phyloP scores from a whole-genome alignment of 257 asterid species.

The Solanum verrucosum region DNA sequence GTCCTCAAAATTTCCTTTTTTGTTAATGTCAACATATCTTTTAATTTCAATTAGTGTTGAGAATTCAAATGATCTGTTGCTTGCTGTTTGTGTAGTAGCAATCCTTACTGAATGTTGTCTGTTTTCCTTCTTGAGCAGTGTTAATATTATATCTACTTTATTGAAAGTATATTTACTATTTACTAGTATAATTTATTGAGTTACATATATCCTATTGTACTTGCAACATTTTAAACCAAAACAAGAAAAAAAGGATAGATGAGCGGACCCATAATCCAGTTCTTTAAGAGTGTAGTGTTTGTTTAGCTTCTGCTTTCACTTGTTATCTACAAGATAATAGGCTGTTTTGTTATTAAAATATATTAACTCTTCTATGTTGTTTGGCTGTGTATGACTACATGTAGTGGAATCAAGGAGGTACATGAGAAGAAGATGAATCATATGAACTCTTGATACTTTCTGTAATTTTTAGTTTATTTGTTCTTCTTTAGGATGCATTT shows the following conservation, averaged over 20 bases:
- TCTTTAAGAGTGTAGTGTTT: background rate
- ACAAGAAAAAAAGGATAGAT: background rate
- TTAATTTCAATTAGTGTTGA: background rate
- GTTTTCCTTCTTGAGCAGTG: background rate
- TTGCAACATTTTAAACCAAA: background rate
- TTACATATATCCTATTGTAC: background rate
- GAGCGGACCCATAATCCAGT: background rate
- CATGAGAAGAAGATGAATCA: no score
- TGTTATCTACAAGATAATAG: background rate
- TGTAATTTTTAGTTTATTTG: no score
- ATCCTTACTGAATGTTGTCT: background rate
- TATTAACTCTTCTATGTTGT: background rate
- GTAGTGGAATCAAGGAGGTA: background rate
- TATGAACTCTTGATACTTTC: no score
- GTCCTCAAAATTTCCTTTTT: background rate
- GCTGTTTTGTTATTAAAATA: background rate
- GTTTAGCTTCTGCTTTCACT: background rate
- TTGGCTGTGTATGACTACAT: background rate
- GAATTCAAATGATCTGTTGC: background rate
- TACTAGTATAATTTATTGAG: background rate
- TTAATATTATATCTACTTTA: background rate
- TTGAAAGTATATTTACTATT: background rate
- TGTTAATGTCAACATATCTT: background rate
- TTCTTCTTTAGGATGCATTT: no score
- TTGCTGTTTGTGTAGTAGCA: background rate